Percentiles rank a stretch among this genome's conserved stretches.
phyloP scores from a whole-genome alignment of 1,139 yeast species.

The Kluyveromyces sp. region DNA sequence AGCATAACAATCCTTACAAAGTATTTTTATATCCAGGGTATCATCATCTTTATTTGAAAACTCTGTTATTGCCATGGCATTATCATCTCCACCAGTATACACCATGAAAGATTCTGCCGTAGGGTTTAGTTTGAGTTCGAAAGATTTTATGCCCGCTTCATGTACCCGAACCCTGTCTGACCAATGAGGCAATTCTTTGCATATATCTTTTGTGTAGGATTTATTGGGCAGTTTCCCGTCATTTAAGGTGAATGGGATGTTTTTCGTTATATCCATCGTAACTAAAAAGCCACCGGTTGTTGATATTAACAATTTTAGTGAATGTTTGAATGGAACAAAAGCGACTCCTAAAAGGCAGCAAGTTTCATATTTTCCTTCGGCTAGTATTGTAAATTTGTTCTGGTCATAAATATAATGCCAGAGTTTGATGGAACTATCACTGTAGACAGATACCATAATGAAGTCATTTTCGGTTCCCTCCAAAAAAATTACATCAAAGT shows the following conservation, averaged over 20 bases:
- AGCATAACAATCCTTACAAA: conserved; percentile 43
- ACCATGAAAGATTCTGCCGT: conserved; percentile 30
- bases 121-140: conserved; percentile 24
- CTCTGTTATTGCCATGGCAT: conserved; percentile 49
- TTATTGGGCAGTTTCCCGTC: conserved; percentile 7
- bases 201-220: background rate
- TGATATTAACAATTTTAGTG: conserved; percentile 42
- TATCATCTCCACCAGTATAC: conserved; percentile 89
- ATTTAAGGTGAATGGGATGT: conserved; percentile 17
- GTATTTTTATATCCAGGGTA: conserved; percentile 13
- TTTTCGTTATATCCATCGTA: conserved; percentile 45
- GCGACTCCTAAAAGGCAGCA: conserved; percentile 68
- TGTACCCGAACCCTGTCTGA: conserved; percentile 51
- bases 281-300: conserved; percentile 80
- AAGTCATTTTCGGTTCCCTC: conserved; percentile 29
- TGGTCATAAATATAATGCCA: conserved; percentile 44
- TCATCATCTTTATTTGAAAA: conserved; percentile 29
- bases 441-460: conserved; percentile 63
- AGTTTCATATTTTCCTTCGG: conserved; percentile 50
- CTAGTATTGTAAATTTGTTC: conserved; percentile 37
- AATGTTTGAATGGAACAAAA: conserved; percentile 33
- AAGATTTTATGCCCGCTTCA: conserved; percentile 73
- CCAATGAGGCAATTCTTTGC: conserved; percentile 12
- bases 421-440: conserved; percentile 69
- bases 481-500: conserved; percentile 46